Base-by-base conservation (phyloP, 352 stramenopile genomes). In the Phytophthora pini region DNA sequence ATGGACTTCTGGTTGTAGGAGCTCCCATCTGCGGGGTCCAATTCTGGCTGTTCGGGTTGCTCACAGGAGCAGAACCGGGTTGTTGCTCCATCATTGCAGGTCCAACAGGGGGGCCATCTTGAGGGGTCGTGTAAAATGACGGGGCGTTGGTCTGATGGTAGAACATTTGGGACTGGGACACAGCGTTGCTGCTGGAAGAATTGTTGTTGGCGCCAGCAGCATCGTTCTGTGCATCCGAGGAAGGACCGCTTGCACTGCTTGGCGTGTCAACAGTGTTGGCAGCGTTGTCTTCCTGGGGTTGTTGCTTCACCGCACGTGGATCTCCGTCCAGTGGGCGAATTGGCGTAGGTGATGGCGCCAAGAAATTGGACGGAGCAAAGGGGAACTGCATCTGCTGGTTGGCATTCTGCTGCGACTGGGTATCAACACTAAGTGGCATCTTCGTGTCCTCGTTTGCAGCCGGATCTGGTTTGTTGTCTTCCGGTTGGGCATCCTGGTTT, bases 321-420 rank as follows among this genome's bases (percentile, higher is more conserved):
- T 94, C 86, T 26, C 82, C 84, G 32, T 81, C 59, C 22, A 94
- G 50, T 15, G 86, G 86, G 4, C 86, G 86, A 65, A 94, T 94
- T 9, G 86, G 86, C 29, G 86, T 94, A 11, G 84, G 86, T 26
- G 76, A 73, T 5, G 82, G 69, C n/a, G 84, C 77, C 24, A 93
- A 55, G 62, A 91, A 92, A 17, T 84, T 84, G 5, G 81, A 80
- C 10, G 84, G 74, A 13, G 79, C 76, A 39, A 87, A 90, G 26
- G 81, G 72, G 40, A 88, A 88, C 61, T 88, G 77, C 62, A 80
- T 73, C 57, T 78, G 56, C 15, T 13, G 51, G 22, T 48, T 62
- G 8, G 20, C 41, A 20, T 64, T 54, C 27, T 56, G 43, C 38
- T 70, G 48, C 36, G 50, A 38, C 24, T 60, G 56, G 2, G 38